Evolutionary conservation across 768 basidiomycete species (phyloP).

Genomic region (Cytidiella melzeri): DNA sequence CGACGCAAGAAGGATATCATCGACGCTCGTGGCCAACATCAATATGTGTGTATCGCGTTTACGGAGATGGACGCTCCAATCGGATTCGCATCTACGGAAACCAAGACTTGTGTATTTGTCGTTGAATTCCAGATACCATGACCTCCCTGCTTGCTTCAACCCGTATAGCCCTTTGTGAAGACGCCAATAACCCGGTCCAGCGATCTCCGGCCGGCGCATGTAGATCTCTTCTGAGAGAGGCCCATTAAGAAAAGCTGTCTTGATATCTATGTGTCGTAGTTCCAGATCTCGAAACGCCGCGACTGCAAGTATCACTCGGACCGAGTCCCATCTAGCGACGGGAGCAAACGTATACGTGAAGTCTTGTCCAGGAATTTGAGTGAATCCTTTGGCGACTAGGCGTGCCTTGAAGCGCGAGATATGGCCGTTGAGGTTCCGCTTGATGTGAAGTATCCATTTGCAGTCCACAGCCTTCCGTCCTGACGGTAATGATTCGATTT

Average conservation of each 20-base stretch:
- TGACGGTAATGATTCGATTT: too few relatives aligned
- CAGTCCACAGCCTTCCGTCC: neutral
- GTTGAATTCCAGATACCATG: too few relatives aligned
- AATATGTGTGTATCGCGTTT: too few relatives aligned
- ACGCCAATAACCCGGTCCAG: neutral
- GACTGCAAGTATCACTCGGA: neutral
- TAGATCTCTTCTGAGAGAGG: neutral
- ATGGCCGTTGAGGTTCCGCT: neutral
- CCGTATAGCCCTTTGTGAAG: too few relatives aligned
- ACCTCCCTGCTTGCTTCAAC: too few relatives aligned
- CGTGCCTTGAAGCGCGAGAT: neutral
- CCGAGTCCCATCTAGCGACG: neutral
- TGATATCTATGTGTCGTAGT: neutral
- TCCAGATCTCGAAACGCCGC: neutral
- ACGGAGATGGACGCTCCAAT: too few relatives aligned
- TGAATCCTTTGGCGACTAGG: neutral
- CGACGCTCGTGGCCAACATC: too few relatives aligned
- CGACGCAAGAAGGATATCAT: too few relatives aligned
- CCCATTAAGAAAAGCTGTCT: neutral
- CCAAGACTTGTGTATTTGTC: too few relatives aligned
- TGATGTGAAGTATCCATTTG: conserved; percentile 9
- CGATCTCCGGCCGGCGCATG: neutral
- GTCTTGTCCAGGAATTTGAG: neutral
- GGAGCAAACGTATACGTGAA: neutral
- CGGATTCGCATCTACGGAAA: too few relatives aligned